Conservation (phyloP, 2,329 filamentous ascomycete species). For the Mycosphaerelloides madeirae region DNA sequence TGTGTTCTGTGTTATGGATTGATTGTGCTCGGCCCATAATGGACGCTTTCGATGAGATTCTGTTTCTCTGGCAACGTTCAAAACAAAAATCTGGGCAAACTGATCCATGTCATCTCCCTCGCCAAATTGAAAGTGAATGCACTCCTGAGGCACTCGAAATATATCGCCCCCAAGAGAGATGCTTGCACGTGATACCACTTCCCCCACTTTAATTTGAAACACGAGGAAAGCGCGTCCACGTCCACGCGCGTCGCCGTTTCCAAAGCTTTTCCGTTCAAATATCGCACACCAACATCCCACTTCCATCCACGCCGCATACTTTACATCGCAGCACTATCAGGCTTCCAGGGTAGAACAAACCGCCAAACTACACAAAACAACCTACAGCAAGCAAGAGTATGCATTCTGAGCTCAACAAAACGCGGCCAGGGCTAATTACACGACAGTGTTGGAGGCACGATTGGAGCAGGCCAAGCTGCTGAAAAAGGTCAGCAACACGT, state of each 20-base stretch:
- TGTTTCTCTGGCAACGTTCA: too few species aligned
- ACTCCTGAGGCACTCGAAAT: too few species aligned
- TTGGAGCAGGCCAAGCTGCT: constrained; percentile 88
- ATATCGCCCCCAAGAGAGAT: too few species aligned
- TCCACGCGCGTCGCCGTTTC: background rate
- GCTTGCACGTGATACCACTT: too few species aligned
- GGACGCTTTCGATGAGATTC: too few species aligned
- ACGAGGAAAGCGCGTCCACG: background rate
- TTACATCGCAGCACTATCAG: background rate
- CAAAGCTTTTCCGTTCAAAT: background rate
- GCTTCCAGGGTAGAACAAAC: background rate
- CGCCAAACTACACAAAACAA: background rate
- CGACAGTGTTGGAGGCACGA: constrained; percentile 86
- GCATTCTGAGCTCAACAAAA: background rate
- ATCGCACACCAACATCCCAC: background rate
- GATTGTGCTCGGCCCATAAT: too few species aligned
- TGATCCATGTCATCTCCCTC: too few species aligned
- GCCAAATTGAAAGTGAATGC: too few species aligned
- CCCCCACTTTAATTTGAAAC: background rate
- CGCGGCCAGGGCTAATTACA: constrained; percentile 13
- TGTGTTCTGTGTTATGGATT: too few species aligned
- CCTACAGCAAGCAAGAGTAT: constrained; percentile 12
- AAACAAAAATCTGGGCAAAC: too few species aligned
- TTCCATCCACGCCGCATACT: background rate
- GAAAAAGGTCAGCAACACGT: constrained; percentile 69